Conservation (phyloP, 352 stramenopile genomes). For the Phytophthora ohioensis region DNA sequence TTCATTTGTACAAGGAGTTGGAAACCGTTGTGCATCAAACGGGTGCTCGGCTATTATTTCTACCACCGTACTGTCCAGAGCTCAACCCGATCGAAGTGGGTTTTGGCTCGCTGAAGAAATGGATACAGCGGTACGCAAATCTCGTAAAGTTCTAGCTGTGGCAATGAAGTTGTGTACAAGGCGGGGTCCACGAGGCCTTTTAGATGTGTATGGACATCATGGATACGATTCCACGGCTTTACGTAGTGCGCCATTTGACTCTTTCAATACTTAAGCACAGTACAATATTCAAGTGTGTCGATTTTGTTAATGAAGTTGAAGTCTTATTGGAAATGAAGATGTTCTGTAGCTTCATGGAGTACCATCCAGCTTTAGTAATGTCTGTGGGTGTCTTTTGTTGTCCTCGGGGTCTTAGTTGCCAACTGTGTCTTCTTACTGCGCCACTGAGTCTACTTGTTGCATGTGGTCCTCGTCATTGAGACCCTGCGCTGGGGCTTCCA, state of each 20-base stretch:
- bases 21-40: slow-evolving; percentile 13
- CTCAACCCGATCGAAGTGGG: slow-evolving; percentile 9
- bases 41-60: slow-evolving; percentile 6
- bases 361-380: no score
- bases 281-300: neutral
- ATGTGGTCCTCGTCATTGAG: no score
- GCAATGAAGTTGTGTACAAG: neutral
- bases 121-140: slow-evolving; percentile 12
- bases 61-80: neutral
- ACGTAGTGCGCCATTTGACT: neutral
- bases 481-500: neutral
- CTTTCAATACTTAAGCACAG: neutral
- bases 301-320: neutral
- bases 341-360: no score
- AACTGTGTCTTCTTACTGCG: no score
- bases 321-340: no score
- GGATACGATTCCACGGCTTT: neutral
- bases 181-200: neutral
- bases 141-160: slow-evolving; percentile 3
- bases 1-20: slow-evolving; percentile 12
- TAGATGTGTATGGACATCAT: neutral
- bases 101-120: slow-evolving; percentile 16
- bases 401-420: no score
- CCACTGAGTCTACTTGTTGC: no score
- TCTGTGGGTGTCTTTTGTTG: no score